These are phyloP conservation scores for Dipteronia dyeriana DNA, from an alignment of 345 rosid species.

Conservation along the genomic window DNA sequence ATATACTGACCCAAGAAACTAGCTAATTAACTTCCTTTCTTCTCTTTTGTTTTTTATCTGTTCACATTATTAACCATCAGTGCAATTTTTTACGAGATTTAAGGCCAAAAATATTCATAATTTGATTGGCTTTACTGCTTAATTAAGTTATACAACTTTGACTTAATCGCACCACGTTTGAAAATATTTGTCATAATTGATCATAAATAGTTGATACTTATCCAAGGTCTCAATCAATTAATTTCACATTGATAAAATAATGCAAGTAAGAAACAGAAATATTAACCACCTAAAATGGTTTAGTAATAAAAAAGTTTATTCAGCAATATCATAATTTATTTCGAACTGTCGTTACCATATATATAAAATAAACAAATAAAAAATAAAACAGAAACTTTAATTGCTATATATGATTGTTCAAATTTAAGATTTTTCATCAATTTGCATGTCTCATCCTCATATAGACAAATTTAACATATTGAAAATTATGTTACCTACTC, in stretches of 20 bases:
- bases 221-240: slow-evolving; percentile 3
- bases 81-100: slow-evolving; percentile 12
- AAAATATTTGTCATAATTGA: background rate
- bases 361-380: background rate
- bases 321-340: too few relatives aligned
- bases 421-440: slow-evolving; percentile 5
- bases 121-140: slow-evolving; percentile 9
- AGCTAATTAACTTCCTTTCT: too few relatives aligned
- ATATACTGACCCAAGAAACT: too few relatives aligned
- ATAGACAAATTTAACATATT: background rate
- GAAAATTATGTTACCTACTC: slow-evolving; percentile 14
- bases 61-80: too few relatives aligned
- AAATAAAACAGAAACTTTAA: too few relatives aligned
- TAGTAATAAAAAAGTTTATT: too few relatives aligned
- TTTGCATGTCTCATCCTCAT: slow-evolving; percentile 11
- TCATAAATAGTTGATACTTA: too few relatives aligned
- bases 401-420: background rate
- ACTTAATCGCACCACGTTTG: slow-evolving; percentile 2
- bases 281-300: too few relatives aligned
- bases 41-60: too few relatives aligned
- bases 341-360: too few relatives aligned
- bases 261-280: background rate
- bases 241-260: slow-evolving; percentile 2
- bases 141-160: slow-evolving; percentile 4
- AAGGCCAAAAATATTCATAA: background rate